Percentiles rank a stretch among this genome's conserved stretches.
Conservation (phyloP, 345 rosid species). For the Aquilaria yunnanensis region DNA sequence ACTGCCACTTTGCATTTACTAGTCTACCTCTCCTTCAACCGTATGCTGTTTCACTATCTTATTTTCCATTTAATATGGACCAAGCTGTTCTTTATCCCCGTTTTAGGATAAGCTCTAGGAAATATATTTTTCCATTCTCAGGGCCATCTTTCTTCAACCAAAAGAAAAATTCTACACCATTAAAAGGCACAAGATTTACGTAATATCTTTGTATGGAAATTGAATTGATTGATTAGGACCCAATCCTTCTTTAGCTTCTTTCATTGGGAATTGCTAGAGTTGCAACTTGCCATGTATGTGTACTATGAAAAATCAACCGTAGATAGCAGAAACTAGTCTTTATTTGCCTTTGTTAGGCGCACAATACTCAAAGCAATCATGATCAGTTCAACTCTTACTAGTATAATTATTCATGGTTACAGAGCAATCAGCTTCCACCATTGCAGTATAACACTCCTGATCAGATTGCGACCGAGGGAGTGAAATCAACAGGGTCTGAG, state of each 20-base stretch:
- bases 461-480: conserved; percentile 19
- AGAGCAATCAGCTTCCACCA: conserved; percentile 8
- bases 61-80: no score
- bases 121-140: no score
- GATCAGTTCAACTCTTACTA: background rate
- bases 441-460: conserved; percentile 14
- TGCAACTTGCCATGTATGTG: background rate
- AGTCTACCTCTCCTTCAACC: background rate
- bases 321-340: background rate
- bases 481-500: background rate
- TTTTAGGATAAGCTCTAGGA: no score
- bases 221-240: no score
- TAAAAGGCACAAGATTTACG: no score
- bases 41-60: no score
- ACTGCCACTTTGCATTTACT: background rate
- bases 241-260: no score
- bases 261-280: no score
- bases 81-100: no score
- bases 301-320: background rate
- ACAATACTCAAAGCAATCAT: conserved; percentile 3
- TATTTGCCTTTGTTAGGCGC: background rate
- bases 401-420: conserved; percentile 10
- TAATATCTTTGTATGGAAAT: no score
- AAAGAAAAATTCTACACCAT: no score
- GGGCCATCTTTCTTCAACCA: no score